A percentile compares a stretch with the other conserved stretches of the same genome.
phyloP scores from a whole-genome alignment of 2,329 filamentous ascomycete species.

The Seiridium unicorne region DNA sequence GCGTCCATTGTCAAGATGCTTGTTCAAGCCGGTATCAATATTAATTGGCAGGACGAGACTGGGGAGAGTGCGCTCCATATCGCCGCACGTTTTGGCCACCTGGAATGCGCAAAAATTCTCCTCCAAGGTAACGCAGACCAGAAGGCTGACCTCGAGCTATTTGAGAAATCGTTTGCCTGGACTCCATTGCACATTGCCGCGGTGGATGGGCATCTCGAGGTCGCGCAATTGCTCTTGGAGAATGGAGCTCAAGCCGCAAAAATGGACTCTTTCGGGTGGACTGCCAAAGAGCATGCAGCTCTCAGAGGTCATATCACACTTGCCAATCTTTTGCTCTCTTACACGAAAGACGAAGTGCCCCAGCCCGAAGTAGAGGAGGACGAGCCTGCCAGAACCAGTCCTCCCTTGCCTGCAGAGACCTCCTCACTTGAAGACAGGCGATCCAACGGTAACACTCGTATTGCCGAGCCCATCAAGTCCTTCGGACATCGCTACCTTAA shows the following conservation, averaged over 20 bases:
- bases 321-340: slow-evolving; percentile 63
- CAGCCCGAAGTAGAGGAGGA: slow-evolving; percentile 27
- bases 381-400: slow-evolving; percentile 23
- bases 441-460: slow-evolving; percentile 50
- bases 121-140: slow-evolving; percentile 68
- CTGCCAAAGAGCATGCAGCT: slow-evolving; percentile 87
- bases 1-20: slow-evolving; percentile 80
- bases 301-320: slow-evolving; percentile 85
- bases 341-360: slow-evolving; percentile 35
- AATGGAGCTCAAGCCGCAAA: slow-evolving; percentile 75
- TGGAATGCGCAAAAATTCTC: slow-evolving; percentile 75
- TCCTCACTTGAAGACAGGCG: slow-evolving; percentile 62
- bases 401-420: slow-evolving; percentile 45
- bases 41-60: slow-evolving; percentile 88
- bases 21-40: slow-evolving; percentile 84
- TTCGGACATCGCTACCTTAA: slow-evolving; percentile 96
- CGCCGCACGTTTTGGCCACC: slow-evolving; percentile 84
- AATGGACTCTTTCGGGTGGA: slow-evolving; percentile 88
- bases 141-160: slow-evolving; percentile 72
- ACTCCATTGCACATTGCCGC: slow-evolving; percentile 92
- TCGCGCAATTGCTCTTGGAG: slow-evolving; percentile 75
- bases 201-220: slow-evolving; percentile 77
- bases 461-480: slow-evolving; percentile 80
- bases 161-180: slow-evolving; percentile 87
- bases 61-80: slow-evolving; percentile 92